These are phyloP conservation scores for Aspergillus sp. DNA, from an alignment of 2,329 filamentous ascomycete genomes.

Conservation along the genomic window DNA sequence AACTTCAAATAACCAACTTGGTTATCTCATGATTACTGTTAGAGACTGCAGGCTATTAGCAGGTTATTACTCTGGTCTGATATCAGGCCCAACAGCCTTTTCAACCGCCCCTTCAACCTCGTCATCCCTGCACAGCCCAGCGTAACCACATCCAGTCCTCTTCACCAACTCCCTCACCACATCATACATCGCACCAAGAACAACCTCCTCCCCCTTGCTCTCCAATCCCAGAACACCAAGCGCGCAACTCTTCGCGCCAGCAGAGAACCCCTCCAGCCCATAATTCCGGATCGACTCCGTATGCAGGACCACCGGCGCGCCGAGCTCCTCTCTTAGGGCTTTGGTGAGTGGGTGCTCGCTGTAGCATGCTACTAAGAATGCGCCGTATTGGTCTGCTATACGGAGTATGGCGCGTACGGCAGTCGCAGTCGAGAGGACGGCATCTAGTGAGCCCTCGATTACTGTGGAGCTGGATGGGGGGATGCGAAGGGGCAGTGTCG, in stretches of 20 bases:
- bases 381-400: slow-evolving; percentile 46
- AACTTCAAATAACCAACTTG: too few relatives aligned
- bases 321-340: slow-evolving; percentile 49
- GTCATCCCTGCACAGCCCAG: slow-evolving; percentile 54
- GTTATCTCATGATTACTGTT: too few relatives aligned
- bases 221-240: slow-evolving; percentile 49
- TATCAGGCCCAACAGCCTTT: slow-evolving; percentile 5
- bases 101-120: slow-evolving; percentile 38
- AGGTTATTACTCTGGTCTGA: too few relatives aligned
- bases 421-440: slow-evolving; percentile 51
- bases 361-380: slow-evolving; percentile 52
- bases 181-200: slow-evolving; percentile 31
- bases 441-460: slow-evolving; percentile 53
- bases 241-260: slow-evolving; percentile 43
- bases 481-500: slow-evolving; percentile 23
- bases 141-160: slow-evolving; percentile 38
- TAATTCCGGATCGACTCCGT: slow-evolving; percentile 43
- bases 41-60: too few relatives aligned
- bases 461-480: slow-evolving; percentile 49
- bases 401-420: slow-evolving; percentile 36
- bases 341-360: slow-evolving; percentile 49
- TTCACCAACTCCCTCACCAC: slow-evolving; percentile 42
- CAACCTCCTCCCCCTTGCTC: slow-evolving; percentile 12
- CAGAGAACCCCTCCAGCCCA: slow-evolving; percentile 44
- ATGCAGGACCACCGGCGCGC: slow-evolving; percentile 44